Evolutionary conservation across 2,329 filamentous ascomycete species (phyloP).

Genomic region (Akanthomyces dipterigenus): DNA sequence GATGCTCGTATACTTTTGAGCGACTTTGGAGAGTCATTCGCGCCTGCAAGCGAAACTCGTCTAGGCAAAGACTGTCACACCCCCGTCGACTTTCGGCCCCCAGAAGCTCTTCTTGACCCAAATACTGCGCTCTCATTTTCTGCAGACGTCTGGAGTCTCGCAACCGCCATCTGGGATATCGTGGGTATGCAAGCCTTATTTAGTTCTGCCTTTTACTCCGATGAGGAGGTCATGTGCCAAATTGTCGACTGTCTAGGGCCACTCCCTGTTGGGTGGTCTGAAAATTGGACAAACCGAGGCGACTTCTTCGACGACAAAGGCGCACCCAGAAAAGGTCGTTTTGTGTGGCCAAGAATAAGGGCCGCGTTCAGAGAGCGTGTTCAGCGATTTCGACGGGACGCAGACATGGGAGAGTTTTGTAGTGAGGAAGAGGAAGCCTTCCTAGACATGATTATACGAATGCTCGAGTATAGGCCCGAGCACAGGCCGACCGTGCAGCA

Average conservation of each 20-base stretch:
- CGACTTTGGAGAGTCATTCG: constrained; percentile 6
- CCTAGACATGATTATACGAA: constrained; percentile 9
- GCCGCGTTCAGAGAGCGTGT: constrained; percentile 8
- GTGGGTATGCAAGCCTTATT: constrained; percentile 5
- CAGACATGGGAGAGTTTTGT: neutral
- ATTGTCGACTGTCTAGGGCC: constrained; percentile 11
- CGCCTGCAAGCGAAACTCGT: neutral
- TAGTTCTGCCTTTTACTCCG: neutral
- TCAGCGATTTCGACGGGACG: constrained; percentile 10
- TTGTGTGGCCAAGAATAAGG: constrained; percentile 1
- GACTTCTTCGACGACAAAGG: constrained; percentile 3
- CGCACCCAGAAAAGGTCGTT: neutral
- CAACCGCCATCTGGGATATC: constrained; percentile 8
- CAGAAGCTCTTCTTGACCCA: neutral
- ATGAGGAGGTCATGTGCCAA: neutral
- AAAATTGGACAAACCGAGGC: constrained; percentile 1
- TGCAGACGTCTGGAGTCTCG: constrained; percentile 8
- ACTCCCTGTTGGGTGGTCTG: constrained; percentile 7
- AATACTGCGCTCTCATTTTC: neutral
- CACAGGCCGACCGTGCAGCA: constrained; percentile 7
- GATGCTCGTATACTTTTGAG: neutral
- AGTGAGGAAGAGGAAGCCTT: constrained; percentile 10
- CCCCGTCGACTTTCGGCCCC: neutral
- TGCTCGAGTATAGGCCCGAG: constrained; percentile 11
- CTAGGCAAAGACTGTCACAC: neutral